A percentile compares a stretch with the other conserved stretches of the same genome.
These are phyloP conservation scores for Rutstroemia sp. DNA, from an alignment of 2,329 filamentous ascomycete species.

Conservation along the genomic window DNA sequence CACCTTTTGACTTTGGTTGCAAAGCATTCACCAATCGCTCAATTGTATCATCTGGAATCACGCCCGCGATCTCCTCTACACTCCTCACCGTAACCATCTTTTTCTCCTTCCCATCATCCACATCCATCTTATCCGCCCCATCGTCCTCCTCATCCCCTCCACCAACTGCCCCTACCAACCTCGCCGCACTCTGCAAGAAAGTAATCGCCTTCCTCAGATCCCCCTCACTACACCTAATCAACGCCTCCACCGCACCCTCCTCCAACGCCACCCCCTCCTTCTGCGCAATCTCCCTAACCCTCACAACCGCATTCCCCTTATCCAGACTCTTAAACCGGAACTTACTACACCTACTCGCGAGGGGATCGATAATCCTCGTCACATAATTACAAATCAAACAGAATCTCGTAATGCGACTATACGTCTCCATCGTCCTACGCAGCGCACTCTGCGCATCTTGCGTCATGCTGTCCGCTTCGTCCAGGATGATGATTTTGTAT, in stretches of 20 bases:
- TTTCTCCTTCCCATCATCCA: slow-evolving; percentile 50
- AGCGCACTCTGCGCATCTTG: slow-evolving; percentile 94
- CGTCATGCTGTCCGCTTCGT: slow-evolving; percentile 98
- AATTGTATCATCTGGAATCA: slow-evolving; percentile 74
- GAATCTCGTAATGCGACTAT: slow-evolving; percentile 92
- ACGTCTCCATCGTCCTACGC: slow-evolving; percentile 95
- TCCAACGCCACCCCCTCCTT: slow-evolving; percentile 72
- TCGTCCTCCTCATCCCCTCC: slow-evolving; percentile 27
- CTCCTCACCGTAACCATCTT: slow-evolving; percentile 68
- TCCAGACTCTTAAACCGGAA: slow-evolving; percentile 97
- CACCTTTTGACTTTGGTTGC: slow-evolving; percentile 57
- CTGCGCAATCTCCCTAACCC: slow-evolving; percentile 75
- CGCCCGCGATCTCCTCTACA: slow-evolving; percentile 92
- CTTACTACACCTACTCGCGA: slow-evolving; percentile 90
- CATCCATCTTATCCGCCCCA: slow-evolving; percentile 37
- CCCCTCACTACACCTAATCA: slow-evolving; percentile 85
- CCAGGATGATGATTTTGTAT: slow-evolving; percentile 97
- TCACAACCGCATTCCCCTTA: slow-evolving; percentile 69
- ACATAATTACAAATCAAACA: slow-evolving; percentile 99
- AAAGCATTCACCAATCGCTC: slow-evolving; percentile 65
- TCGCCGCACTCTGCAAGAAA: slow-evolving; percentile 87
- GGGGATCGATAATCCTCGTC: slow-evolving; percentile 91
- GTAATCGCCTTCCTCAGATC: slow-evolving; percentile 96
- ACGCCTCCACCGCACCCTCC: slow-evolving; percentile 70
- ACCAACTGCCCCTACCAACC: slow-evolving; percentile 68